These are phyloP conservation scores for Diaporthe longicolla DNA, from an alignment of 2,329 filamentous ascomycete species.

Conservation along the genomic window DNA sequence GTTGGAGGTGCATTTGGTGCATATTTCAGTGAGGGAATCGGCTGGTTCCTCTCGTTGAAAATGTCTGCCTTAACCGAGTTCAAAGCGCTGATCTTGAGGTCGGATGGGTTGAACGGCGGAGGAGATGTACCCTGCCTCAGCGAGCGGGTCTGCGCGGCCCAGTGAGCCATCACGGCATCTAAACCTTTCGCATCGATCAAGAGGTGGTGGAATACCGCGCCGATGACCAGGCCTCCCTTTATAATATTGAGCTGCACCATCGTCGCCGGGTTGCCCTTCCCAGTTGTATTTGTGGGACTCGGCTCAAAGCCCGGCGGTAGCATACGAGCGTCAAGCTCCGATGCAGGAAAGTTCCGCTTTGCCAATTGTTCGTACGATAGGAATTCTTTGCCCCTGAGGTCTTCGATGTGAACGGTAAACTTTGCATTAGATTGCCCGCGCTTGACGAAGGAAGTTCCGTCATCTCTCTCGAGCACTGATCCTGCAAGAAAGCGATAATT, in stretches of 20 bases:
- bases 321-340: conserved; percentile 20
- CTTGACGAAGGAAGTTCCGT: conserved; percentile 8
- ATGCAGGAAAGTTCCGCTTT: conserved; percentile 15
- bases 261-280: conserved; percentile 5
- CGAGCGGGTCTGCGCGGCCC: conserved; percentile 23
- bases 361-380: background rate
- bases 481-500: conserved; percentile 27
- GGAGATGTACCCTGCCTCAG: background rate
- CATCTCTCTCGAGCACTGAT: background rate
- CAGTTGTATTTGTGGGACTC: background rate
- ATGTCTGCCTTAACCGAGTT: background rate
- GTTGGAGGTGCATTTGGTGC: conserved; percentile 20
- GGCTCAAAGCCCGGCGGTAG: conserved; percentile 4
- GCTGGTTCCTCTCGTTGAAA: conserved; percentile 6
- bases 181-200: conserved; percentile 9
- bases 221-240: conserved; percentile 13
- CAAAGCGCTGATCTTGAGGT: background rate
- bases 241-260: conserved; percentile 24
- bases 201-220: conserved; percentile 24
- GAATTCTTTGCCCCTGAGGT: background rate
- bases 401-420: conserved; percentile 17
- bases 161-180: conserved; percentile 18
- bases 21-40: conserved; percentile 13
- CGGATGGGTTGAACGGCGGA: background rate
- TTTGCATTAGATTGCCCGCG: conserved; percentile 1